Conservation (phyloP, 345 rosid species). For the Eucalyptus polybractea region DNA sequence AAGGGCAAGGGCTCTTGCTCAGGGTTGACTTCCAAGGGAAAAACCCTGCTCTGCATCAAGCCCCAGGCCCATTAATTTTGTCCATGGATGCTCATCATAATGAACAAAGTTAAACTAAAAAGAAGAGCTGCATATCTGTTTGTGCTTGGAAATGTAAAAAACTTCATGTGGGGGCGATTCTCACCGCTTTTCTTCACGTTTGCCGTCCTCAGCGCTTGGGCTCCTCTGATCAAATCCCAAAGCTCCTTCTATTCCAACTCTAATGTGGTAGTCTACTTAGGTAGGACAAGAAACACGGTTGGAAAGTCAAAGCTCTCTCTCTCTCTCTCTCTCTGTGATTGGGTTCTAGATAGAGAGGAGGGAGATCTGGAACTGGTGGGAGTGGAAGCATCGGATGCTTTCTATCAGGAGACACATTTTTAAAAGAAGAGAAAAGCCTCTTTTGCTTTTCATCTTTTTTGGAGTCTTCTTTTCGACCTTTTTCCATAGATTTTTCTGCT, state of each 20-base stretch:
- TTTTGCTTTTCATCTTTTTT: not conserved
- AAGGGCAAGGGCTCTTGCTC: not conserved
- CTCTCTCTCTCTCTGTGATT: not conserved
- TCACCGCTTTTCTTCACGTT: not conserved
- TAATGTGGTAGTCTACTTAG: not conserved
- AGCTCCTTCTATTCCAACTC: not conserved
- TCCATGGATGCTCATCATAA: not conserved
- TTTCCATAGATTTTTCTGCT: not conserved
- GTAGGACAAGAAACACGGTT: not conserved
- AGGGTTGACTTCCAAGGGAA: constrained; percentile 13
- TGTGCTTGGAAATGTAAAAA: not conserved
- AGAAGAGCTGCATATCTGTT: not conserved
- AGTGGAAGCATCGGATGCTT: not conserved
- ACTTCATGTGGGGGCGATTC: not conserved
- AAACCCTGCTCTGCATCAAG: not conserved
- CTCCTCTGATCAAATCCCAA: constrained; percentile 1
- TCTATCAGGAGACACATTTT: not conserved
- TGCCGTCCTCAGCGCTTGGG: not conserved
- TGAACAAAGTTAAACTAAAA: not conserved
- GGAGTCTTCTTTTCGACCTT: not conserved
- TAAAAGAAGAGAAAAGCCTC: not conserved
- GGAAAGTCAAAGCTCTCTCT: not conserved
- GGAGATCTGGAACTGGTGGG: not conserved
- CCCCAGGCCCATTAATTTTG: constrained; percentile 4
- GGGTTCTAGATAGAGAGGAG: not conserved